Base-by-base conservation (phyloP, 805 yeast species). In the Ogataea thermomethanolica region DNA sequence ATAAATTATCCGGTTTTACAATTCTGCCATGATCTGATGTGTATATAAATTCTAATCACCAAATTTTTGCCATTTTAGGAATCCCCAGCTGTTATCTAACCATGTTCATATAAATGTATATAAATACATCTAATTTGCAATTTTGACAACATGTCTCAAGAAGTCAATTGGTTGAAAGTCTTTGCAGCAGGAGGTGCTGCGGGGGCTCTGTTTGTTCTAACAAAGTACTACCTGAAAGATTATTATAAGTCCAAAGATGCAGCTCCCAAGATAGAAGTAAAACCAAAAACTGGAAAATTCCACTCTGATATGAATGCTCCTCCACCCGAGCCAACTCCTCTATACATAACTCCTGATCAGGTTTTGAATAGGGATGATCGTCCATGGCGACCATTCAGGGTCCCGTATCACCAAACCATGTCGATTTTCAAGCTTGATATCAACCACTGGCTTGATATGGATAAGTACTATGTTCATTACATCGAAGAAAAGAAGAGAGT, bases 321-420 rank as follows among this genome's bases (percentile, higher is more conserved):
- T 13, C 51, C 56, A 9, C 76, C 77, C 8, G 56, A 57, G 29
- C 81, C 83, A 14, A 71, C 79, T 0, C 84, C 87, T 0, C 61
- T 81, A 22, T 66, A 66, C 62, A 73, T 82, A 37, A 80, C 84
- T 0, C 84, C 85, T 2, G 87, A 82, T 35, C 78, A 79, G 50
- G 84, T 81, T 8, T 65, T 66, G 46, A 72, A 70, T 17, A 79
- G 80, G 53, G 86, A 82, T 50, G 89, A 80, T 51, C 68, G 89
- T 56, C 88, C 89, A 9, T 82, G 89, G 89, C 69, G 89, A 62
- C 88, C 88, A 7, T 82, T 82, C 63, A 67, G 89, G 53, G 79
- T 84, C 81, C 89, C 89, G 22, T 82, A 82, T 54, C 87, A 81
- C 59, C 89, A 82, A 60, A 82, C 88, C 2, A 82, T 82, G 89